These are phyloP conservation scores for Podosphaera xanthii DNA, from an alignment of 2,329 filamentous ascomycete species.

Conservation along the genomic window DNA sequence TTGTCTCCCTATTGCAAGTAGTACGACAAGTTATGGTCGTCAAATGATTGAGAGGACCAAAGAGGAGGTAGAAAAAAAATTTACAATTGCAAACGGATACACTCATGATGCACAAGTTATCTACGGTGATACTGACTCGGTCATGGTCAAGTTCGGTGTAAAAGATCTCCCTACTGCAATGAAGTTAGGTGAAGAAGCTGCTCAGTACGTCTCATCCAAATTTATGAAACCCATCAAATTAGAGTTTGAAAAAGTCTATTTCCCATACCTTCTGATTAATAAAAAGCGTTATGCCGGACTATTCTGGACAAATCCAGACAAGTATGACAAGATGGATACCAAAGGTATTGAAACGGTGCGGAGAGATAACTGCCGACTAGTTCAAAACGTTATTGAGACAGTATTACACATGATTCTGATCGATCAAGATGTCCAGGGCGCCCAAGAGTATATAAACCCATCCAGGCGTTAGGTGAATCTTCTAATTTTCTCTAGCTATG, in stretches of 20 bases:
- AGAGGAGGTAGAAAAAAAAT: constrained; percentile 74
- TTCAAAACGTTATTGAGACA: constrained; percentile 94
- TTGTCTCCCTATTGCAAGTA: constrained; percentile 85
- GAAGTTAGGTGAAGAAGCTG: constrained; percentile 86
- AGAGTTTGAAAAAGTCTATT: constrained; percentile 98
- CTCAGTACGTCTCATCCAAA: constrained; percentile 68
- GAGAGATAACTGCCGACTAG: constrained; percentile 83
- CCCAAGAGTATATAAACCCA: constrained; percentile 54
- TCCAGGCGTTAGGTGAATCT: neutral
- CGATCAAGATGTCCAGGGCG: constrained; percentile 69
- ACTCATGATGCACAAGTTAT: constrained; percentile 88
- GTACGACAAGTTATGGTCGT: constrained; percentile 87
- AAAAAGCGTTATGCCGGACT: constrained; percentile 98
- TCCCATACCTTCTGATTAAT: constrained; percentile 94
- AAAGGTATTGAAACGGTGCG: constrained; percentile 98
- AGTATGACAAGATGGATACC: constrained; percentile 99
- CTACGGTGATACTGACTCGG: constrained; percentile 96
- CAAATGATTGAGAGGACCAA: constrained; percentile 99
- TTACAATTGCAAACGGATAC: constrained; percentile 86
- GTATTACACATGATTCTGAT: constrained; percentile 90
- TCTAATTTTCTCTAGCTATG: constrained; percentile 39
- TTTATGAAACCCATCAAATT: constrained; percentile 96
- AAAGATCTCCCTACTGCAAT: constrained; percentile 71
- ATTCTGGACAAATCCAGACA: constrained; percentile 85
- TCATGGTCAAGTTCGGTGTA: constrained; percentile 98